Evolutionary conservation across 257 asterid species (phyloP).

Genomic region (Solanum dulcamara): DNA sequence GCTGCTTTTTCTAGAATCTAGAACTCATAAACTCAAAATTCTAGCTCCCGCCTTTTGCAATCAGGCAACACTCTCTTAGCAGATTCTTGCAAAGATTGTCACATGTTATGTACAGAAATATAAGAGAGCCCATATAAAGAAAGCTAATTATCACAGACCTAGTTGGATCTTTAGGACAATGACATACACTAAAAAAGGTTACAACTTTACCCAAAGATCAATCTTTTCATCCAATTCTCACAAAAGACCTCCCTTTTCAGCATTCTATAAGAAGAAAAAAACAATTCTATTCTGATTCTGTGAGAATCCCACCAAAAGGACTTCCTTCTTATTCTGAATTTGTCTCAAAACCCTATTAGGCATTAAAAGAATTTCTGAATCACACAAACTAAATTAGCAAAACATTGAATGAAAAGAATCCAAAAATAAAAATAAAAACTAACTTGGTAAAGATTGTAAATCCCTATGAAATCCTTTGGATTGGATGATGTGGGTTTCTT

Average conservation of each 20-base stretch:
- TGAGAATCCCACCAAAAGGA: neutral
- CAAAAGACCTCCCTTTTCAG: neutral
- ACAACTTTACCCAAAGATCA: neutral
- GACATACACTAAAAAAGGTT: neutral
- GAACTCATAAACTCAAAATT: neutral
- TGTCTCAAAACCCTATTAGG: neutral
- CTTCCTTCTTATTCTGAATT: neutral
- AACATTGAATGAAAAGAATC: neutral
- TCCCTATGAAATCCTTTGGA: slow-evolving; percentile 52
- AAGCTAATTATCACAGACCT: neutral
- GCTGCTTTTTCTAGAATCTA: neutral
- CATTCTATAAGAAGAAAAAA: neutral
- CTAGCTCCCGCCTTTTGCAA: neutral
- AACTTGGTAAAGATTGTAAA: slow-evolving; percentile 74
- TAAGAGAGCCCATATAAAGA: neutral
- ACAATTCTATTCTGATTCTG: neutral
- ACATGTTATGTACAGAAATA: neutral
- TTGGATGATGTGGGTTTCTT: slow-evolving; percentile 20
- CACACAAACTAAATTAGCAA: neutral
- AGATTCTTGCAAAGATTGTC: neutral
- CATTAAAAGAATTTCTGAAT: neutral
- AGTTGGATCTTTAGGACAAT: neutral
- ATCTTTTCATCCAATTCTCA: neutral
- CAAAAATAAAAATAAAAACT: slow-evolving; percentile 11
- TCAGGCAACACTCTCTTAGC: neutral